Percentiles rank a stretch among this genome's conserved stretches.
These are phyloP conservation scores for Chloris gayana DNA, from an alignment of 176 grass and related monocot genomes.

Conservation along the genomic window DNA sequence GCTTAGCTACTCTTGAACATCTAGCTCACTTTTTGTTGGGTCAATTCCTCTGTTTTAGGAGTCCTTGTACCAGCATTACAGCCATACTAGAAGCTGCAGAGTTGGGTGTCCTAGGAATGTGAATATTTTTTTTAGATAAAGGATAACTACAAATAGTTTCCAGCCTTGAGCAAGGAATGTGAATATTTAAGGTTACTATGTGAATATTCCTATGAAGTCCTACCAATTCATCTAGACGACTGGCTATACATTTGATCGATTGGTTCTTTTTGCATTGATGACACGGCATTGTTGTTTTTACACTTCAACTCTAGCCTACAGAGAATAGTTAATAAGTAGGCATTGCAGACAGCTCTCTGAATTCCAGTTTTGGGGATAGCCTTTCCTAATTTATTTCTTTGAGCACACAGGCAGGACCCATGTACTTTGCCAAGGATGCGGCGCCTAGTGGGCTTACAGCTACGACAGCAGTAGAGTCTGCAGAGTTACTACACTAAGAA, in stretches of 20 bases:
- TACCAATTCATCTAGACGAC: not conserved
- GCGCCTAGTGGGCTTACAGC: not conserved
- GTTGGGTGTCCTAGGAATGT: slow-evolving; percentile 17
- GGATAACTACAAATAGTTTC: too few species aligned
- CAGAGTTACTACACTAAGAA: slow-evolving; percentile 25
- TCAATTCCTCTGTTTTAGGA: not conserved
- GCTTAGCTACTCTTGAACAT: not conserved
- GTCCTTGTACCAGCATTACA: not conserved
- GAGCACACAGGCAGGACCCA: slow-evolving; percentile 15
- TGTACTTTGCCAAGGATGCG: slow-evolving; percentile 28
- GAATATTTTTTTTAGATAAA: too few species aligned
- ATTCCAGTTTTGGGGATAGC: slow-evolving; percentile 4
- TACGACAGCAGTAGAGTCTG: slow-evolving; percentile 22
- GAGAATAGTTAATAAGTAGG: not conserved
- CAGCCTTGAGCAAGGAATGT: too few species aligned
- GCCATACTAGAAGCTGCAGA: not conserved
- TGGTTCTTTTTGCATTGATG: not conserved
- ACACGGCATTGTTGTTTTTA: not conserved
- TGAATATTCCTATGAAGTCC: not conserved
- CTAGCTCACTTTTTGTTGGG: not conserved
- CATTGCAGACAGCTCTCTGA: slow-evolving; percentile 18
- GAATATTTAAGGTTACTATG: not conserved
- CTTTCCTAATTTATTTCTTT: not conserved
- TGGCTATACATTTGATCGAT: not conserved
- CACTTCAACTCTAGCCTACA: too few species aligned